Conservation (phyloP, 2,329 filamentous ascomycete genomes). For the Grosmannia serpens region DNA sequence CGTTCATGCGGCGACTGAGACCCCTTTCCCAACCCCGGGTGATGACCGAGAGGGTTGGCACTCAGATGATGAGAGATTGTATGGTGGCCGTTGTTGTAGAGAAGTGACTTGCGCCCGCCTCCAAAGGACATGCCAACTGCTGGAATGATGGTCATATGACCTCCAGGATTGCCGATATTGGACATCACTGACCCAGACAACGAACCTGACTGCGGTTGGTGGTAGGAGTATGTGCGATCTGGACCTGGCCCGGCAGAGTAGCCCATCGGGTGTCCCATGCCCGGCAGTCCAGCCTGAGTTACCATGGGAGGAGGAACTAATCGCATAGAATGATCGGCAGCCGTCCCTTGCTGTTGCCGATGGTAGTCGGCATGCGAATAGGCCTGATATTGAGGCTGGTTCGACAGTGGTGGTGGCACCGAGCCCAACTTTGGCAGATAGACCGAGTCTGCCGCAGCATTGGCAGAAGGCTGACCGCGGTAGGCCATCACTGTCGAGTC, state of each 20-base stretch:
- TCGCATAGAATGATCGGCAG: neutral
- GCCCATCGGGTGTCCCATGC: constrained; percentile 2
- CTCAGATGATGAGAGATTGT: constrained; percentile 19
- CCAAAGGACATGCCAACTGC: constrained; percentile 5
- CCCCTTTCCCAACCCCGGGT: constrained; percentile 28
- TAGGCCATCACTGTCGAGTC: neutral
- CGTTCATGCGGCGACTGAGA: constrained; percentile 55
- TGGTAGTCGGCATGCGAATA: neutral
- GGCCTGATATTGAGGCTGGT: neutral
- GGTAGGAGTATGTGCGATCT: constrained; percentile 1
- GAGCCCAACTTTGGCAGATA: neutral
- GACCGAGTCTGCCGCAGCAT: neutral
- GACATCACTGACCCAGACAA: constrained; percentile 8
- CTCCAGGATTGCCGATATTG: constrained; percentile 5
- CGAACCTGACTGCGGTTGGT: neutral
- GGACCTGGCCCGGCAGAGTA: neutral
- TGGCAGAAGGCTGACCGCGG: neutral
- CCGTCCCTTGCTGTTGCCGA: neutral
- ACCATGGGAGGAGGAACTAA: constrained; percentile 9
- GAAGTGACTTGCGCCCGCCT: constrained; percentile 1
- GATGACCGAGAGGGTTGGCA: constrained; percentile 4
- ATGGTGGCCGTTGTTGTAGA: constrained; percentile 8
- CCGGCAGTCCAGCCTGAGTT: constrained; percentile 4
- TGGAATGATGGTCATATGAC: constrained; percentile 6
- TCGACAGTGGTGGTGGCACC: neutral